Base-by-base conservation (phyloP, 179 eudicot species). In the Nepenthes alata region DNA sequence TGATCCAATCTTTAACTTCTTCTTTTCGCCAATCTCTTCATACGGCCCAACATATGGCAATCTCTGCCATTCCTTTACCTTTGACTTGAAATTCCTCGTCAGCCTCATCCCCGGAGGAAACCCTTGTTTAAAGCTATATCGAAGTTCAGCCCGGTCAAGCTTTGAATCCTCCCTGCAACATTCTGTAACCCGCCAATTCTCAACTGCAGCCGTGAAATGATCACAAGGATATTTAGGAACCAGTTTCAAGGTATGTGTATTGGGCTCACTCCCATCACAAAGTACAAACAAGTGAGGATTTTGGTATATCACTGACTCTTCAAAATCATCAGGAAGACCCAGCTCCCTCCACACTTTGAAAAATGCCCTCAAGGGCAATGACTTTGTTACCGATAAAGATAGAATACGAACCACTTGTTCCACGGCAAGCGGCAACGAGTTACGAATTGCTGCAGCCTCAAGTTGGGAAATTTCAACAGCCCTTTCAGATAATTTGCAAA, bases 51-150 rank as follows among this genome's bases (percentile, higher is more conserved):
- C 11, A 58, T 91, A 89, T 0, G 86, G 79, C 67, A 83, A 55
- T 50, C 61, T 74, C 72, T 91, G 96, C 96, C 98, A 89, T 62
- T 89, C 83, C 74, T 61, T 91, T 63, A 84, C 87, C 76, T 81
- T 91, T 1, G 75, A 78, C 75, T 70, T 91, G 49, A 81, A 89
- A 70, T 62, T 68, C 80, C 81, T 88, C 60, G 59, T 77, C 80
- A 91, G 67, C 62, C 69, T 85, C 98, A 91, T 91, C 39, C 91
- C 86, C 0, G 96, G 91, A n/a, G 98, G 96, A 74, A 72, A 91
- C 59, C 83, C 83, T 16, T 80, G 96, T 64, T 86, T 86, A 68
- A 91, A 91, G 68, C 89, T 77, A 69, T 66, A 89, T 61, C 62
- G 64, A 41, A 91, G 72, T 45, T 81, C 87, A 8, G 80, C 78